Percentiles rank a stretch among this genome's conserved stretches.
phyloP scores from a whole-genome alignment of 2,329 filamentous ascomycete genomes.

The Pseudopyricularia cyperi region DNA sequence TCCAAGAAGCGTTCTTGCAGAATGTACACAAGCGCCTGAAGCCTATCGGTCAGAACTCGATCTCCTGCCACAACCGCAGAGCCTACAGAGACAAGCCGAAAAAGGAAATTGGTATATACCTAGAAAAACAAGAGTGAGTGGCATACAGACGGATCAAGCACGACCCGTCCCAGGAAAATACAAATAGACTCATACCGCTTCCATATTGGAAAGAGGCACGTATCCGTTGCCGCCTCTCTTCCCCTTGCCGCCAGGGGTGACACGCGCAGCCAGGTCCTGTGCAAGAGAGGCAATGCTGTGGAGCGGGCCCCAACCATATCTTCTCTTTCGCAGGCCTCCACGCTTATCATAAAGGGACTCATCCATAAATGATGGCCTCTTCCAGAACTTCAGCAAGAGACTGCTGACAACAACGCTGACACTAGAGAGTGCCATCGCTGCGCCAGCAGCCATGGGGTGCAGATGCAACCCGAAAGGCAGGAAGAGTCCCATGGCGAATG shows the following conservation, averaged over 20 bases:
- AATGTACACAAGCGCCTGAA: too few relatives aligned
- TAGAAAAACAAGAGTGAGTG: background rate
- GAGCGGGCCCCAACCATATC: slow-evolving; percentile 25
- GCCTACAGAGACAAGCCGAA: too few relatives aligned
- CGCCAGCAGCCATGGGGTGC: slow-evolving; percentile 88
- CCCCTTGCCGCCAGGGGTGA: slow-evolving; percentile 17
- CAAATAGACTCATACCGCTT: slow-evolving; percentile 13
- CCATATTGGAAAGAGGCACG: slow-evolving; percentile 42
- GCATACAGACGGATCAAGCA: background rate
- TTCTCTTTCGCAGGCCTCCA: slow-evolving; percentile 28
- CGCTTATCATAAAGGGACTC: slow-evolving; percentile 50
- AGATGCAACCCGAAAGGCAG: slow-evolving; percentile 58
- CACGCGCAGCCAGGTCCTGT: slow-evolving; percentile 22
- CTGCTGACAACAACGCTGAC: slow-evolving; percentile 82
- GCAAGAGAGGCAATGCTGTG: slow-evolving; percentile 25
- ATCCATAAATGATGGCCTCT: slow-evolving; percentile 75
- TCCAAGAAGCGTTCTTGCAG: too few relatives aligned
- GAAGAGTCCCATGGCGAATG: slow-evolving; percentile 95
- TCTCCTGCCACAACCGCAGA: too few relatives aligned
- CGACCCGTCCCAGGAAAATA: background rate
- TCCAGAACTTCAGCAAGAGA: slow-evolving; percentile 78
- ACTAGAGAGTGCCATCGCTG: slow-evolving; percentile 83
- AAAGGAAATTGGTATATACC: too few relatives aligned
- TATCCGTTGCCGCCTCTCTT: slow-evolving; percentile 43
- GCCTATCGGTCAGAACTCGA: too few relatives aligned